Base-by-base conservation (phyloP, 1,284 basidiomycete genomes). In the Porogramme epimiltina region DNA sequence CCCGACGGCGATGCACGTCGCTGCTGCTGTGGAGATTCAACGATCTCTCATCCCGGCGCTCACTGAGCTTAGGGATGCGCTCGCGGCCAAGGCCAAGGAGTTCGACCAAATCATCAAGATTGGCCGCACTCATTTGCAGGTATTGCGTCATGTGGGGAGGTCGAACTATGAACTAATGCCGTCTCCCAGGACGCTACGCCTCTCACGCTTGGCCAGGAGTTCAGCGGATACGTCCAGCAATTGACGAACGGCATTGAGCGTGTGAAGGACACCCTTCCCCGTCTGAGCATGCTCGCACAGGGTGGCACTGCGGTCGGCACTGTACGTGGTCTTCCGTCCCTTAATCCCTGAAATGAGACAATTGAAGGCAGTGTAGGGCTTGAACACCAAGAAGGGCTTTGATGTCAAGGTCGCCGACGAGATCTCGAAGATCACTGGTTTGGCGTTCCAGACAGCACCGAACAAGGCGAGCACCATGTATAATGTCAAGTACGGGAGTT, bases 271-370 rank as follows among this genome's bases (percentile, higher is more conserved):
- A 87, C 89, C 39, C 72, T 99, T 55, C 95, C 96, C 45, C 87
- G 96, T 52, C 71, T 99, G 58, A 92, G 91, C 68, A 78, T 89
- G 67, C 84, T 99, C 50, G 97, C 97, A 26, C 97, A 99, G 74
- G 97, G 97, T 63, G 97, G 97, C 57, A 99, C 97, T 31, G 97
- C 97, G 47, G 97, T 99, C 55, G 97, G 97, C 58, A 99, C 95
- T 52, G 93, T 93, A 62, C 71, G 86, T 75, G 19, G 15, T 18
- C 5, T 18, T 9, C n/a, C 10, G 22, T 22, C 15, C n/a, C 37
- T 31, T 16, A n/a, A 9, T 9, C 16, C 5, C 13, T 15, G 13
- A 16, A 23, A 20, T 19, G 16, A 20, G 15, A 41, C n/a, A 19
- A 20, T 10, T 24, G 16, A 34, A 18, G 26, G 20, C 16, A 28